Conservation (phyloP, 2,329 filamentous ascomycete species). For the Aspergillus sp. region DNA sequence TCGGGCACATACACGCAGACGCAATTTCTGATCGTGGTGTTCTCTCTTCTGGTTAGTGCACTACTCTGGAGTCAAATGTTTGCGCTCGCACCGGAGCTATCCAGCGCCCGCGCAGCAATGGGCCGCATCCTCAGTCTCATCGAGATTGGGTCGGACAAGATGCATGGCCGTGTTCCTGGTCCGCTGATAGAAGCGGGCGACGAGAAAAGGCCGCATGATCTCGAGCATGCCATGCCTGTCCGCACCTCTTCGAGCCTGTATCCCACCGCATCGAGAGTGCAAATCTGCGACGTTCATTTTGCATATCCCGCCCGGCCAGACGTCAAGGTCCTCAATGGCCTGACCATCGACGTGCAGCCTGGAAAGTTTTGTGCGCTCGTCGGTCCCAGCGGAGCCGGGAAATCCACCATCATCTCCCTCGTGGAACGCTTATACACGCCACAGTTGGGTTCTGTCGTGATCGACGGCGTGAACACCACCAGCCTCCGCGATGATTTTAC, state of each 20-base stretch:
- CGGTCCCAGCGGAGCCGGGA: conserved; percentile 68
- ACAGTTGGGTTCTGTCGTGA: conserved; percentile 48
- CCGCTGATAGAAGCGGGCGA: neutral
- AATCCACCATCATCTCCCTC: conserved; percentile 63
- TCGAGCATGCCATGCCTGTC: neutral
- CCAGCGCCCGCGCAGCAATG: conserved; percentile 62
- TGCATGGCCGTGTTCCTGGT: conserved; percentile 21
- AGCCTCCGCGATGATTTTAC: conserved; percentile 30
- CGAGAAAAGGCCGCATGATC: conserved; percentile 13
- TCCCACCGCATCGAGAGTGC: conserved; percentile 31
- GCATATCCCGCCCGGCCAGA: conserved; percentile 65
- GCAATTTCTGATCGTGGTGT: conserved; percentile 72
- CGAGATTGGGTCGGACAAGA: conserved; percentile 35
- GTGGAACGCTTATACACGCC: conserved; percentile 57
- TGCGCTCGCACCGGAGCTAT: conserved; percentile 71
- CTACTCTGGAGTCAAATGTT: conserved; percentile 75
- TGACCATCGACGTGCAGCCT: conserved; percentile 54
- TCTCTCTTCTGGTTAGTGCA: conserved; percentile 69
- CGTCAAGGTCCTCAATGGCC: conserved; percentile 55
- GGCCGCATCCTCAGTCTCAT: conserved; percentile 53
- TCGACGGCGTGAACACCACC: conserved; percentile 53
- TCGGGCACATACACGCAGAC: conserved; percentile 64
- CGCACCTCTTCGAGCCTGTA: conserved; percentile 31
- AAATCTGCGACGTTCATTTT: conserved; percentile 62
- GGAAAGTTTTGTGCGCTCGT: conserved; percentile 53